Evolutionary conservation across 768 basidiomycete species (phyloP).

Genomic region (Paxillus ammoniavirescens): DNA sequence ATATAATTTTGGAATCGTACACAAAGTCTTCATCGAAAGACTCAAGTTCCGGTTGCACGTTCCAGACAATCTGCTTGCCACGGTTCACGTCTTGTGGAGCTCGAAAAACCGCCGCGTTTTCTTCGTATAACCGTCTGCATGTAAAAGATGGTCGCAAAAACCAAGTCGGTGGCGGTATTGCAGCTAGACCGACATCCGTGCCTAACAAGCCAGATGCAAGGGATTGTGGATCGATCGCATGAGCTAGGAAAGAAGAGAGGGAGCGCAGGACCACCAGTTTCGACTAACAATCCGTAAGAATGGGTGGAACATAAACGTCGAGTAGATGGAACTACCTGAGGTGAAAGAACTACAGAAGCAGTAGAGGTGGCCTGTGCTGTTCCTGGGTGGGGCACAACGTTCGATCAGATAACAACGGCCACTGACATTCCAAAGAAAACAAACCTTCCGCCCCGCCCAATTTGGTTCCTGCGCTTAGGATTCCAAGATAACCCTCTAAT

Average conservation of each 20-base stretch:
- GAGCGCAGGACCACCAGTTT: conserved; percentile 77
- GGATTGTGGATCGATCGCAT: conserved; percentile 36
- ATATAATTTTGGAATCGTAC: conserved; percentile 20
- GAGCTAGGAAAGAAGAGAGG: conserved; percentile 61
- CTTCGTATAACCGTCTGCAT: conserved; percentile 46
- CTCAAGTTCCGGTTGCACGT: conserved; percentile 21
- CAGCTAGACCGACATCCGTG: conserved; percentile 8
- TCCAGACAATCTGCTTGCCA: conserved; percentile 26
- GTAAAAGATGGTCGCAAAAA: conserved; percentile 63
- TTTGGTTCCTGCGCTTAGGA: conserved; percentile 66
- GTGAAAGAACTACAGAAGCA: conserved; percentile 62
- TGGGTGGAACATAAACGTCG: background rate
- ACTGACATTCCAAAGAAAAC: conserved; percentile 3
- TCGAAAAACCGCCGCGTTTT: conserved; percentile 50
- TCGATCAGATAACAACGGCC: background rate
- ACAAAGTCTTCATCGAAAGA: conserved; percentile 31
- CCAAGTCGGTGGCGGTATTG: conserved; percentile 49
- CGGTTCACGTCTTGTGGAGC: conserved; percentile 13
- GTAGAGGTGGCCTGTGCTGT: conserved; percentile 51
- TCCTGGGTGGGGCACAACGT: conserved; percentile 12
- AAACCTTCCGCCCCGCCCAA: conserved; percentile 58
- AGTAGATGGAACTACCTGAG: conserved; percentile 43
- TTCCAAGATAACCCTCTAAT: conserved; percentile 78
- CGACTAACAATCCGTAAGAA: conserved; percentile 46
- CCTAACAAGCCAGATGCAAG: conserved; percentile 15